Evolutionary conservation across 1,284 basidiomycete species (phyloP).

Genomic region (Athelia sp.): DNA sequence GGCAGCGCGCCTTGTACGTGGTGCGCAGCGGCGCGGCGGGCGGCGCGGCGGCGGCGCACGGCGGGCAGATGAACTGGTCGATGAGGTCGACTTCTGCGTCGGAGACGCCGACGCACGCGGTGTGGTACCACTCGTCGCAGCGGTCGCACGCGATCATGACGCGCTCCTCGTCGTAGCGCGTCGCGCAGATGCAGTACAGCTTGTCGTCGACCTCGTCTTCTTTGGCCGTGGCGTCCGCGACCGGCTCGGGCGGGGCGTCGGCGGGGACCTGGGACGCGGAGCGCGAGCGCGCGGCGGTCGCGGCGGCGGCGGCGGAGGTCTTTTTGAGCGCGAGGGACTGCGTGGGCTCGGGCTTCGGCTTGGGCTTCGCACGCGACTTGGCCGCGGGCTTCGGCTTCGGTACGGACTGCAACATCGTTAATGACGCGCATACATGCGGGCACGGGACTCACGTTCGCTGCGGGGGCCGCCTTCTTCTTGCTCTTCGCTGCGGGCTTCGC

Average conservation of each 20-base stretch:
- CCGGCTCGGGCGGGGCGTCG: constrained; percentile 31
- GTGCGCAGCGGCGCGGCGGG: constrained; percentile 42
- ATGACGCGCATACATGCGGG: no score
- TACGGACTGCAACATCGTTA: no score
- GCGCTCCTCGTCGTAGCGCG: constrained; percentile 73
- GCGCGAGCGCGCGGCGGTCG: constrained; percentile 48
- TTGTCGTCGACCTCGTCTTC: constrained; percentile 58
- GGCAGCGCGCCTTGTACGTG: constrained; percentile 76
- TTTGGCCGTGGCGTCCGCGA: constrained; percentile 50
- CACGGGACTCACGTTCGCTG: no score
- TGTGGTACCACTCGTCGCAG: constrained; percentile 89
- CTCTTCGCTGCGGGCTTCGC: no score
- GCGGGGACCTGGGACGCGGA: constrained; percentile 64
- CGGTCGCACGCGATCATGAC: constrained; percentile 90
- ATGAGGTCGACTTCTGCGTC: constrained; percentile 78
- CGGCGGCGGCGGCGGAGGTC: constrained; percentile 18
- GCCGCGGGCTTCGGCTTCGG: constrained; percentile 36
- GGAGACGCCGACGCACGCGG: constrained; percentile 71
- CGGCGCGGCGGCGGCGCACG: constrained; percentile 65
- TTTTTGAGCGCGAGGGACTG: constrained; percentile 20
- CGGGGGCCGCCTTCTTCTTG: constrained; percentile 18
- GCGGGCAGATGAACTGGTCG: constrained; percentile 82
- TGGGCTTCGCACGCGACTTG: constrained; percentile 30
- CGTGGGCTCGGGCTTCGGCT: constrained; percentile 22
- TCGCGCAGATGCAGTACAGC: constrained; percentile 80